Percentiles rank a stretch among this genome's conserved stretches.
Conservation (phyloP, 495 filamentous ascomycete species). For the Lasiosphaeris hirsuta region DNA sequence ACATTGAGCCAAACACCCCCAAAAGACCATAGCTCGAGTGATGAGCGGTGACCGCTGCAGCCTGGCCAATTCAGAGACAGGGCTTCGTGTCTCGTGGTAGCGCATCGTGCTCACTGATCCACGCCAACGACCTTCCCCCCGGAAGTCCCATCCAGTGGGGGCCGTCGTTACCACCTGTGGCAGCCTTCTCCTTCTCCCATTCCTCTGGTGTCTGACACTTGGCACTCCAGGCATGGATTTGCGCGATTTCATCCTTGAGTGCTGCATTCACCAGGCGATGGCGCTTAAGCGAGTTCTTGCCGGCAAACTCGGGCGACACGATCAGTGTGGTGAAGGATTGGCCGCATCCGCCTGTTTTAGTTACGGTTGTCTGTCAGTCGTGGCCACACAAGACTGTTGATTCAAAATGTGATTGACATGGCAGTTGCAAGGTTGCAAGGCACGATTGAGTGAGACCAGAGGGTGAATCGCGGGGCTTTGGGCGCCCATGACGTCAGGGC, state of each 20-base stretch:
- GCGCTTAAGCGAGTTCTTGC: conserved; percentile 81
- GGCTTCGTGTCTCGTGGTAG: too few species aligned
- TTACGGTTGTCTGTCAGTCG: conserved; percentile 6
- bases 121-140: conserved; percentile 41
- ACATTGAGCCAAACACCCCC: too few species aligned
- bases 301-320: conserved; percentile 81
- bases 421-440: not conserved
- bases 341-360: conserved; percentile 75
- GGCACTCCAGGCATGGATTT: conserved; percentile 97
- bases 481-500: conserved; percentile 26
- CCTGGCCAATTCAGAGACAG: too few species aligned
- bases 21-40: too few species aligned
- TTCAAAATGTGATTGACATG: not conserved
- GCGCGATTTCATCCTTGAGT: conserved; percentile 87
- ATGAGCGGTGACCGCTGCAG: too few species aligned
- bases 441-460: not conserved
- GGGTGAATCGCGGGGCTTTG: not conserved
- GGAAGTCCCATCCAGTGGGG: conserved; percentile 41
- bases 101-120: conserved; percentile 22
- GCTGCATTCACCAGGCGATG: conserved; percentile 86
- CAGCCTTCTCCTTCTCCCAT: conserved; percentile 57
- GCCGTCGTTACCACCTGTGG: conserved; percentile 29
- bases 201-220: conserved; percentile 96
- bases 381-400: not conserved
- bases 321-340: conserved; percentile 92